These are phyloP conservation scores for Ceratobasidium sp. DNA, from an alignment of 1,284 basidiomycete species.

Conservation along the genomic window DNA sequence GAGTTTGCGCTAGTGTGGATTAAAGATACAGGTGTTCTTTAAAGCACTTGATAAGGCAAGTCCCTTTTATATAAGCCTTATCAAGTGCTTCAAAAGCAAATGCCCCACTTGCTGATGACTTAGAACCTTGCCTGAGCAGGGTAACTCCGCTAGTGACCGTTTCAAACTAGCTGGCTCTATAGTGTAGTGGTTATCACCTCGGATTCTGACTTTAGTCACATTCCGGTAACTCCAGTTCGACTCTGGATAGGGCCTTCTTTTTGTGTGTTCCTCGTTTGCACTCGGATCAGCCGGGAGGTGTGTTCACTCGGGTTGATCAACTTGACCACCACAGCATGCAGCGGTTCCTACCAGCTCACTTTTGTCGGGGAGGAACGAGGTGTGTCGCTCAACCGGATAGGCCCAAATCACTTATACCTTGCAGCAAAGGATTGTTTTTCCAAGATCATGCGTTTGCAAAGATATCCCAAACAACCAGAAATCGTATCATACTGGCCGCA, in stretches of 20 bases:
- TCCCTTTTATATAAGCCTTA: no score
- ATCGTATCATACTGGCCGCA: slow-evolving; percentile 45
- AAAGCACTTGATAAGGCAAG: no score
- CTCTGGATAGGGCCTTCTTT: slow-evolving; percentile 45
- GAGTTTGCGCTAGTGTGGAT: no score
- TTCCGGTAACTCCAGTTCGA: slow-evolving; percentile 48
- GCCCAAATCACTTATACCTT: neutral
- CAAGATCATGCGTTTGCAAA: slow-evolving; percentile 32
- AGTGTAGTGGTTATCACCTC: slow-evolving; percentile 48
- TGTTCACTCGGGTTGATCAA: neutral
- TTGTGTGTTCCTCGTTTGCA: neutral
- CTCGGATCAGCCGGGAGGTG: no score
- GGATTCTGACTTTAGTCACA: slow-evolving; percentile 40
- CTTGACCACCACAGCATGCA: slow-evolving; percentile 68
- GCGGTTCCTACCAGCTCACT: slow-evolving; percentile 38
- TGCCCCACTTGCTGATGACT: no score
- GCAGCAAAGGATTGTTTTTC: slow-evolving; percentile 47
- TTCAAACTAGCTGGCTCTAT: slow-evolving; percentile 21
- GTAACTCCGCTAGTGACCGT: no score
- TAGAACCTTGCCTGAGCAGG: neutral
- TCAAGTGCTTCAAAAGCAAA: no score
- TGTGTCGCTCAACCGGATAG: neutral
- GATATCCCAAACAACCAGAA: slow-evolving; percentile 28
- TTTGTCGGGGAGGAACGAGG: slow-evolving; percentile 49
- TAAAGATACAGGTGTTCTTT: no score